Conservation (phyloP, 2,329 filamentous ascomycete species). For the Hyphodiscus sp. region DNA sequence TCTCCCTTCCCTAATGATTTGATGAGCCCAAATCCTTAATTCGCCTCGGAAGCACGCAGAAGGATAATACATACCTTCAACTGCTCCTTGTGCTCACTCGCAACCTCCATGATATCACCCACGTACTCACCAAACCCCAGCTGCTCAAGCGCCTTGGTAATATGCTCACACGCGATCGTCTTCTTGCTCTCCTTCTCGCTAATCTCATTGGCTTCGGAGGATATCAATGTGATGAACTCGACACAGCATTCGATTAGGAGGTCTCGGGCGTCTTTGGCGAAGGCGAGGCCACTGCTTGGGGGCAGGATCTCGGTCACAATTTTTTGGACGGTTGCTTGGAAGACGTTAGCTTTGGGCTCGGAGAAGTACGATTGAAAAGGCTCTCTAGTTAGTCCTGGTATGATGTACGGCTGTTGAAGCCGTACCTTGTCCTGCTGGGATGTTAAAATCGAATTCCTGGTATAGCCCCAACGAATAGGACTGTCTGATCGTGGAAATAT, state of each 20-base stretch:
- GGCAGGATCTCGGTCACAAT: constrained; percentile 94
- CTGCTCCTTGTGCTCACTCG: constrained; percentile 84
- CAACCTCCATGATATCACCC: constrained; percentile 76
- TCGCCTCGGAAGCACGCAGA: neutral
- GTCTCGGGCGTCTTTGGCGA: constrained; percentile 92
- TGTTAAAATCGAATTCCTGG: too few relatives aligned
- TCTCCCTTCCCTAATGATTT: constrained; percentile 69
- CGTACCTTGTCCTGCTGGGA: neutral
- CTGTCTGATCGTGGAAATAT: neutral
- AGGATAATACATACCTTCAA: constrained; percentile 61
- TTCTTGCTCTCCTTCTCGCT: constrained; percentile 99
- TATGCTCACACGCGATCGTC: constrained; percentile 97
- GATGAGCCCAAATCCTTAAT: constrained; percentile 3
- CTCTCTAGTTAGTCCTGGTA: neutral
- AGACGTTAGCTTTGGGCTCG: neutral
- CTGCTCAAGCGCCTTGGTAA: constrained; percentile 88
- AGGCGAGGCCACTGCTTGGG: constrained; percentile 68
- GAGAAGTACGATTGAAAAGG: neutral
- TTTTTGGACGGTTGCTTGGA: constrained; percentile 61
- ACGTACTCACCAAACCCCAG: constrained; percentile 93
- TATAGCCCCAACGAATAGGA: neutral
- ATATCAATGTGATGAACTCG: constrained; percentile 97
- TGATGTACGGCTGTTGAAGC: neutral
- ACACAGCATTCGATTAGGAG: constrained; percentile 97
- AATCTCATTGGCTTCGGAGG: constrained; percentile 98